A percentile compares a stretch with the other conserved stretches of the same genome.
Conservation (phyloP, 1,284 basidiomycete genomes). For the Caloboletus inedulis region DNA sequence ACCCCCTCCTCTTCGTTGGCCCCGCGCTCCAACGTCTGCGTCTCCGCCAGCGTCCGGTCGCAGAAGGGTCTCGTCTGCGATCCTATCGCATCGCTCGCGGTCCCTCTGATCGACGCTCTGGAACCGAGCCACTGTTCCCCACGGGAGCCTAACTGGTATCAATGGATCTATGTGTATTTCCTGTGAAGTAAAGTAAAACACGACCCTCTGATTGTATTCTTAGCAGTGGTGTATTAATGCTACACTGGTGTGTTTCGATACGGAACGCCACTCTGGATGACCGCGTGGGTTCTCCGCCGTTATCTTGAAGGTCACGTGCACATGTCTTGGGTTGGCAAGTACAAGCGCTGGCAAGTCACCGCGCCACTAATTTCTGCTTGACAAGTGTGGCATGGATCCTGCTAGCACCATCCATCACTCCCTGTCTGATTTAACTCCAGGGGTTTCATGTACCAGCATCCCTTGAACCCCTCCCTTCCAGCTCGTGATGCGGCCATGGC, state of each 20-base stretch:
- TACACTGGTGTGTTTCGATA: neutral
- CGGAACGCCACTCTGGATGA: neutral
- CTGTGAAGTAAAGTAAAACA: neutral
- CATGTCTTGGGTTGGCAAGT: too few species aligned
- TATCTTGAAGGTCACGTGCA: too few species aligned
- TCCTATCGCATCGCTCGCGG: conserved; percentile 46
- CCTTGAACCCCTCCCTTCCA: neutral
- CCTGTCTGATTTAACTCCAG: neutral
- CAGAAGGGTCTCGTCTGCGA: conserved; percentile 48
- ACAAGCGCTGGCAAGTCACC: neutral
- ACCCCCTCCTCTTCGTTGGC: conserved; percentile 46
- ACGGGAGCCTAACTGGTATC: neutral
- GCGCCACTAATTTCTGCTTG: neutral
- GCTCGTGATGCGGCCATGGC: conserved; percentile 7
- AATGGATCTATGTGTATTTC: neutral
- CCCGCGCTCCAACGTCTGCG: conserved; percentile 40
- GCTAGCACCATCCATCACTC: neutral
- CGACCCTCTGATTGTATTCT: conserved; percentile 12
- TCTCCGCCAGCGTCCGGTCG: conserved; percentile 39
- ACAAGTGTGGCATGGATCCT: neutral
- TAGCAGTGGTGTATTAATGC: conserved; percentile 4
- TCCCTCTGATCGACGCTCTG: conserved; percentile 10
- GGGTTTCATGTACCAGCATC: neutral
- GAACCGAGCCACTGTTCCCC: neutral
- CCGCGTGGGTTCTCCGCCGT: too few species aligned